phyloP scores from a whole-genome alignment of 2,329 filamentous ascomycete genomes.

The Claviceps quebecensis region DNA sequence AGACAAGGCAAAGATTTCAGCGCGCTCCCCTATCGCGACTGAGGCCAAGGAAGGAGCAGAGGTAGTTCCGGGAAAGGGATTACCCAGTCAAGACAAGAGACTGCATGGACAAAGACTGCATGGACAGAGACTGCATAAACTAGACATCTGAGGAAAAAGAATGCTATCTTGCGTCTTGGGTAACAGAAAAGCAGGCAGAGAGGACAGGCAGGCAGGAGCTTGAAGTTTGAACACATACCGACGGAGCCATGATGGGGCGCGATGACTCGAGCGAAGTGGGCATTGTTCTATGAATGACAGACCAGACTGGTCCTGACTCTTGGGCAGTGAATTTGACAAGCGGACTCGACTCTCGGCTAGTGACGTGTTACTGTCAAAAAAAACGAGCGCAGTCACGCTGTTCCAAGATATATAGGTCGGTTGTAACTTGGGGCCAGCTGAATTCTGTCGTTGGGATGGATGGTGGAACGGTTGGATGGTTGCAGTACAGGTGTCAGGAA shows the following conservation, averaged over 20 bases:
- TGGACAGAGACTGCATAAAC: constrained; percentile 4
- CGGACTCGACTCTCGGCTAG: neutral
- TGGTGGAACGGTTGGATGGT: neutral
- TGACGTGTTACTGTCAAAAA: neutral
- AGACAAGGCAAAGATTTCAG: neutral
- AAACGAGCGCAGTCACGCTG: neutral
- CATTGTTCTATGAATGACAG: constrained; percentile 22
- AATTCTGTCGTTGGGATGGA: neutral
- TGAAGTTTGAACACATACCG: constrained; percentile 31
- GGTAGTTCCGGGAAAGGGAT: constrained; percentile 5
- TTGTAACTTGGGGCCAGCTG: neutral
- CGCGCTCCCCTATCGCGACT: neutral
- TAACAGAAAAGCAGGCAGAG: neutral
- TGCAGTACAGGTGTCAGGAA: neutral
- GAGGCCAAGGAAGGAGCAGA: neutral
- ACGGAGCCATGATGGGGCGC: constrained; percentile 48
- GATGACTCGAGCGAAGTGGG: constrained; percentile 45
- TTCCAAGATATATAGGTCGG: neutral
- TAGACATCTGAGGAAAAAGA: neutral
- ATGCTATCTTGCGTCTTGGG: neutral
- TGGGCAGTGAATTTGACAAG: neutral
- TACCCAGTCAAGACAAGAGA: neutral
- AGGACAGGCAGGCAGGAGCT: neutral
- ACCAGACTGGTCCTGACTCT: neutral
- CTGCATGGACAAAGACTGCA: constrained; percentile 1